Evolutionary conservation across 768 basidiomycete species (phyloP).

Genomic region (Tylopilus intermedius): DNA sequence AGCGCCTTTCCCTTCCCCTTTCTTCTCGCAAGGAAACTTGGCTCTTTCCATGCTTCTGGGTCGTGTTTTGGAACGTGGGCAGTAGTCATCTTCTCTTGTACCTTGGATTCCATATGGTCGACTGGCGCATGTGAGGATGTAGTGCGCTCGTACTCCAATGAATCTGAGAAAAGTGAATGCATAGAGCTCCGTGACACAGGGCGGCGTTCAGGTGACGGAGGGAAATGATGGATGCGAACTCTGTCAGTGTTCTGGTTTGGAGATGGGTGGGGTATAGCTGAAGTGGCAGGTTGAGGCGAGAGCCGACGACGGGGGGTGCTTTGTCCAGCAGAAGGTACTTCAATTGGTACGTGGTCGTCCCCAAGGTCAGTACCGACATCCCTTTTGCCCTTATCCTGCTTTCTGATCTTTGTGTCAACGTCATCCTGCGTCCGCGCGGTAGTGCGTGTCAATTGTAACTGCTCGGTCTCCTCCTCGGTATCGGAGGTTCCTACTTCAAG

Average conservation of each 20-base stretch:
- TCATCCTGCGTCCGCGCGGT: background rate
- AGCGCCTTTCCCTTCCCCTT: constrained; percentile 20
- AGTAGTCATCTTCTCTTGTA: background rate
- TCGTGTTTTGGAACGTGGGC: constrained; percentile 18
- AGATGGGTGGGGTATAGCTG: background rate
- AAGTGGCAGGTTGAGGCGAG: background rate
- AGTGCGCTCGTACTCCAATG: background rate
- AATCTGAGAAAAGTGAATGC: constrained; percentile 27
- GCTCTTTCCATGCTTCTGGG: constrained; percentile 27
- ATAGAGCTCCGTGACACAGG: constrained; percentile 11
- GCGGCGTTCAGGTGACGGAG: background rate
- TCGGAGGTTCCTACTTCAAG: constrained; percentile 12
- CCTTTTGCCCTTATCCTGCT: background rate
- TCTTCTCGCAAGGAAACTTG: constrained; percentile 27
- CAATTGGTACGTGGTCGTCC: constrained; percentile 4
- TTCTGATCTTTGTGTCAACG: background rate
- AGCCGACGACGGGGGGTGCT: background rate
- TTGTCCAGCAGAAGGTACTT: constrained; percentile 1
- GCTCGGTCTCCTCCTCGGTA: constrained; percentile 10
- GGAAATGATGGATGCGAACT: background rate
- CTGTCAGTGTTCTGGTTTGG: background rate
- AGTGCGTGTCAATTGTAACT: constrained; percentile 1
- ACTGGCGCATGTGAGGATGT: background rate
- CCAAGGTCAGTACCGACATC: background rate
- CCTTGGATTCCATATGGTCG: background rate